These are phyloP conservation scores for Phytophthora foliorum DNA, from an alignment of 352 stramenopile species.

Conservation along the genomic window DNA sequence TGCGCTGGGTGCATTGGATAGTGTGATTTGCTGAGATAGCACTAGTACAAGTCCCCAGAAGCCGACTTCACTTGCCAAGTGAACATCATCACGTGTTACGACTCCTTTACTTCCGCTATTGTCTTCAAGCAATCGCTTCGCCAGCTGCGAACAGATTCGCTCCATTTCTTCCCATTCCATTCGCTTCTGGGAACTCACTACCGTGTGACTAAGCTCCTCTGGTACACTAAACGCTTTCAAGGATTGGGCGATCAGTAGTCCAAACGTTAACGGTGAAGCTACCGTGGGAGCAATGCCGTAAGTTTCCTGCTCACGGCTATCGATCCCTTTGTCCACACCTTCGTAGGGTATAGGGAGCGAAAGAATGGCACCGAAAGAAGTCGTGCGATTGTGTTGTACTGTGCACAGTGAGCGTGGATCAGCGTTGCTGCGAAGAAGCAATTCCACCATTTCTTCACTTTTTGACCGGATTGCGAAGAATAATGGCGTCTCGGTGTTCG, in stretches of 20 bases:
- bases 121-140: constrained; percentile 41
- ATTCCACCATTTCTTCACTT: constrained; percentile 53
- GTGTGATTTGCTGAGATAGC: constrained; percentile 57
- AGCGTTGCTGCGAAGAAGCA: constrained; percentile 54
- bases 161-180: constrained; percentile 52
- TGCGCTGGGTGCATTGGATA: constrained; percentile 50
- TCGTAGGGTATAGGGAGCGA: constrained; percentile 2
- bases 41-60: constrained; percentile 61
- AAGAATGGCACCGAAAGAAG: constrained; percentile 49
- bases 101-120: constrained; percentile 50
- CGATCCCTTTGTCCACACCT: background rate
- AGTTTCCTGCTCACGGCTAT: background rate
- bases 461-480: constrained; percentile 73
- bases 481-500: constrained; percentile 56
- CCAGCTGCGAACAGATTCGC: constrained; percentile 50
- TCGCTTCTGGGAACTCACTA: constrained; percentile 31
- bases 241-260: constrained; percentile 45
- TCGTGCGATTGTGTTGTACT: constrained; percentile 39
- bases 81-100: constrained; percentile 59
- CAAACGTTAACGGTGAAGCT: constrained; percentile 61
- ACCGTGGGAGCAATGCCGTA: constrained; percentile 13
- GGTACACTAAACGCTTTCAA: constrained; percentile 40
- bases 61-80: constrained; percentile 53
- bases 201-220: constrained; percentile 23
- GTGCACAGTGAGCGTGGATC: constrained; percentile 54